Percentiles rank a stretch among this genome's conserved stretches.
Conservation (phyloP, 2,329 filamentous ascomycete genomes). For the Curvularia verruculosa region DNA sequence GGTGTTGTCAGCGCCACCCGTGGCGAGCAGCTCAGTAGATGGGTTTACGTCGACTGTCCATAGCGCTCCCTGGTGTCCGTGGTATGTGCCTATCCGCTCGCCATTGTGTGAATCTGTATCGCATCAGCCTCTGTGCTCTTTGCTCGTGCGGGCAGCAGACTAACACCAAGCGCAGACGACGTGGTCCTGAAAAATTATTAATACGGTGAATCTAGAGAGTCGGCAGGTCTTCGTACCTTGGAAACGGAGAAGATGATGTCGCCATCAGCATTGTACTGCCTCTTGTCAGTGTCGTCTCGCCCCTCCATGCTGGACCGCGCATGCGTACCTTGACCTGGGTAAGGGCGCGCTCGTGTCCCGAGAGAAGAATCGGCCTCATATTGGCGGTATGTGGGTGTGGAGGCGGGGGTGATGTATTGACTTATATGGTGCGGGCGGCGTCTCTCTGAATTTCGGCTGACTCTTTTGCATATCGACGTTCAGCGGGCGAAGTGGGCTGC, state of each 20-base stretch:
- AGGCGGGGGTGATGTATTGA: constrained; percentile 24
- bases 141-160: constrained; percentile 17
- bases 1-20: constrained; percentile 96
- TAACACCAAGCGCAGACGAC: constrained; percentile 90
- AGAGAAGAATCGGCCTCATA: constrained; percentile 96
- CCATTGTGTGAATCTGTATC: constrained; percentile 79
- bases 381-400: constrained; percentile 28
- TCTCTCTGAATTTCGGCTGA: constrained; percentile 39
- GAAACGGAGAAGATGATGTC: constrained; percentile 90
- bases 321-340: constrained; percentile 75
- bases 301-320: constrained; percentile 1
- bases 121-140: constrained; percentile 28
- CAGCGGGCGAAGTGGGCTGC: constrained; percentile 40
- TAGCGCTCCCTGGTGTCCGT: constrained; percentile 95
- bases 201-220: neutral
- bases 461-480: constrained; percentile 35
- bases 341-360: constrained; percentile 95
- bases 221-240: constrained; percentile 6
- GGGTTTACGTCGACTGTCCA: constrained; percentile 99
- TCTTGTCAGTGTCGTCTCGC: constrained; percentile 4
- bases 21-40: constrained; percentile 87
- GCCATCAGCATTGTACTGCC: constrained; percentile 75
- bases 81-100: constrained; percentile 92
- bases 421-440: constrained; percentile 30
- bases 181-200: constrained; percentile 66